These are phyloP conservation scores for Euryodendron excelsum DNA, from an alignment of 148 eudicot species.

Conservation along the genomic window DNA sequence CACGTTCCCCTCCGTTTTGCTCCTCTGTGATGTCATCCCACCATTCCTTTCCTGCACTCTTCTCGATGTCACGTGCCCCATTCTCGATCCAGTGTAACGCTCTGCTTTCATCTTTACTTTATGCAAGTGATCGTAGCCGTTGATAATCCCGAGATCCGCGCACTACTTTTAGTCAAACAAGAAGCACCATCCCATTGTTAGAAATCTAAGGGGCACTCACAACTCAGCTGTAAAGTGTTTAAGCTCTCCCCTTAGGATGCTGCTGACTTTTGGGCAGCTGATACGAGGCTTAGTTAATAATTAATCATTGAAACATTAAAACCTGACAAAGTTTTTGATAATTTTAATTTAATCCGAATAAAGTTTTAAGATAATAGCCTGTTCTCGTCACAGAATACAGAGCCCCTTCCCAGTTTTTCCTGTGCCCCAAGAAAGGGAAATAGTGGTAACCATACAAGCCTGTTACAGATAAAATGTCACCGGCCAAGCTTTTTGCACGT, in stretches of 20 bases:
- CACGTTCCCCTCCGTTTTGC: constrained; percentile 22
- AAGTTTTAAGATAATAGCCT: not conserved
- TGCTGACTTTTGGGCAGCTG: constrained; percentile 30
- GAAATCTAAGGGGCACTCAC: not conserved
- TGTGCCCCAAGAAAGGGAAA: constrained; percentile 15
- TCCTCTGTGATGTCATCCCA: constrained; percentile 27
- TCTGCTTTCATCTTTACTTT: not conserved
- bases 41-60: constrained; percentile 14
- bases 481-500: not conserved
- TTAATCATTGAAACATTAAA: constrained; percentile 11
- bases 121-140: not conserved
- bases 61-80: constrained; percentile 3
- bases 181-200: not conserved
- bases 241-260: too few relatives aligned
- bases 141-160: not conserved
- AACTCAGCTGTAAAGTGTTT: not conserved
- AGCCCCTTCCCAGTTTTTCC: constrained; percentile 19
- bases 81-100: not conserved
- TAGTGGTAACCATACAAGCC: not conserved
- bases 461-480: not conserved
- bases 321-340: not conserved
- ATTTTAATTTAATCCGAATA: not conserved
- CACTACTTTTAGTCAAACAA: not conserved
- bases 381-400: constrained; percentile 7
- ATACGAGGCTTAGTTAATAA: constrained; percentile 30